Conservation (phyloP, 2,329 filamentous ascomycete genomes). For the Thielaviopsis cerberus region DNA sequence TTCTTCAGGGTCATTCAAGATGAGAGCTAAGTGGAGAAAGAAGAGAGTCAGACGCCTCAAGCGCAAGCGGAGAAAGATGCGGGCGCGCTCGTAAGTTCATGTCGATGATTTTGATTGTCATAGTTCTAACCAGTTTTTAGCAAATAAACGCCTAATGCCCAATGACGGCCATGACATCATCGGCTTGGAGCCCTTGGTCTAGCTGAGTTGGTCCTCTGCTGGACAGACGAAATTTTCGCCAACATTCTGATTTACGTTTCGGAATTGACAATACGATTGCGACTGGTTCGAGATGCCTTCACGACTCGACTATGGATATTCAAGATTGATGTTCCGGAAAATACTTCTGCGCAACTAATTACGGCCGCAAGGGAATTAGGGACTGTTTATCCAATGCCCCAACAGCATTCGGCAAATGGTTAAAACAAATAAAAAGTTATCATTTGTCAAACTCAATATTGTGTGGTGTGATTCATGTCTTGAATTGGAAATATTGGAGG, state of each 20-base stretch:
- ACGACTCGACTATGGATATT: conserved; percentile 4
- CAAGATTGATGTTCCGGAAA: conserved; percentile 11
- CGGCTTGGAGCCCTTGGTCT: conserved; percentile 3
- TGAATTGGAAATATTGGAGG: neutral
- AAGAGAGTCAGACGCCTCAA: conserved; percentile 98
- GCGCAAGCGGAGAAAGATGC: conserved; percentile 99
- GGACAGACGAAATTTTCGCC: neutral
- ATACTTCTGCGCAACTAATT: conserved; percentile 5
- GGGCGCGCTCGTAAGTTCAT: conserved; percentile 76
- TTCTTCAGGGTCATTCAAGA: conserved; percentile 31
- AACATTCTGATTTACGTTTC: neutral
- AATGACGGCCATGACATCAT: conserved; percentile 35
- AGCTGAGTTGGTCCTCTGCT: neutral
- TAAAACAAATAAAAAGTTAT: conserved; percentile 3
- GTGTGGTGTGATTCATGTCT: neutral
- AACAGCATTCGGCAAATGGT: conserved; percentile 3
- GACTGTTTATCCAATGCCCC: conserved; percentile 4
- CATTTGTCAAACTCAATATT: conserved; percentile 1
- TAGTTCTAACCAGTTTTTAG: conserved; percentile 21
- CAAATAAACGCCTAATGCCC: conserved; percentile 49
- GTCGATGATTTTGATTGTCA: conserved; percentile 14
- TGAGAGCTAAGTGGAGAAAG: conserved; percentile 99
- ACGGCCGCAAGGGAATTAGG: conserved; percentile 9
- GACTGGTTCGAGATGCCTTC: neutral
- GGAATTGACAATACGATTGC: conserved; percentile 1